A percentile compares a stretch with the other conserved stretches of the same genome.
Evolutionary conservation across 2,329 filamentous ascomycete genomes (phyloP).

Genomic region (Nigrospora sphaerica): DNA sequence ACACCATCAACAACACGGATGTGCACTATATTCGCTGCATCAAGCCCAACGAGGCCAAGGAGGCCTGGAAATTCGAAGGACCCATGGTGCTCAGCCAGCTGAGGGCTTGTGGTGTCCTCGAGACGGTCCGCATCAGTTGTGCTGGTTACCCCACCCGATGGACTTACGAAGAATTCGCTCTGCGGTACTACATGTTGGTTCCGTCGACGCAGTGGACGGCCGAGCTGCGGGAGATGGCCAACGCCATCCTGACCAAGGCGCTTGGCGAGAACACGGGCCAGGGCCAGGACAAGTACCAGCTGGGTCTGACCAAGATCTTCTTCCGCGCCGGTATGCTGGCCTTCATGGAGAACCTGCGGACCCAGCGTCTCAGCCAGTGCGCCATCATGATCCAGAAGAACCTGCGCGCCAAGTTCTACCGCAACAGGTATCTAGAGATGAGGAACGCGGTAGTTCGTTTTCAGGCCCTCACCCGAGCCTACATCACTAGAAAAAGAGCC

Average conservation of each 20-base stretch:
- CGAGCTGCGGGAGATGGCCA: slow-evolving; percentile 89
- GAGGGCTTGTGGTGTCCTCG: slow-evolving; percentile 95
- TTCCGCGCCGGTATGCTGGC: slow-evolving; percentile 99
- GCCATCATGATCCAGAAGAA: slow-evolving; percentile 99
- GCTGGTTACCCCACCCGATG: slow-evolving; percentile 95
- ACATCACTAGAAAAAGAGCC: slow-evolving; percentile 68
- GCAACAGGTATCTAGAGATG: slow-evolving; percentile 82
- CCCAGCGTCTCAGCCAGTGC: slow-evolving; percentile 82
- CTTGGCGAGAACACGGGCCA: slow-evolving; percentile 70
- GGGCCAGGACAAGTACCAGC: slow-evolving; percentile 87
- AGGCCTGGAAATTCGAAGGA: slow-evolving; percentile 95
- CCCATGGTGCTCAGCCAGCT: slow-evolving; percentile 98
- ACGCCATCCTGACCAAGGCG: slow-evolving; percentile 83
- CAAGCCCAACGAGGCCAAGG: slow-evolving; percentile 96
- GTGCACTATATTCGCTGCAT: slow-evolving; percentile 99
- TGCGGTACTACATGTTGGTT: slow-evolving; percentile 97
- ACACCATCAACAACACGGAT: slow-evolving; percentile 94
- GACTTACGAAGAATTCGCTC: slow-evolving; percentile 97
- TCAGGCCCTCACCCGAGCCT: slow-evolving; percentile 72
- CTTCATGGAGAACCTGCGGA: slow-evolving; percentile 90
- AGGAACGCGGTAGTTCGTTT: slow-evolving; percentile 72
- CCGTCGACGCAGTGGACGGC: slow-evolving; percentile 85
- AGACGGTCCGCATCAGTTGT: slow-evolving; percentile 95
- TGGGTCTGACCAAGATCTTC: slow-evolving; percentile 97
- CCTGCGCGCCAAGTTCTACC: slow-evolving; percentile 88